These are phyloP conservation scores for Lachnellula hyalina DNA, from an alignment of 2,329 filamentous ascomycete genomes.

Conservation along the genomic window DNA sequence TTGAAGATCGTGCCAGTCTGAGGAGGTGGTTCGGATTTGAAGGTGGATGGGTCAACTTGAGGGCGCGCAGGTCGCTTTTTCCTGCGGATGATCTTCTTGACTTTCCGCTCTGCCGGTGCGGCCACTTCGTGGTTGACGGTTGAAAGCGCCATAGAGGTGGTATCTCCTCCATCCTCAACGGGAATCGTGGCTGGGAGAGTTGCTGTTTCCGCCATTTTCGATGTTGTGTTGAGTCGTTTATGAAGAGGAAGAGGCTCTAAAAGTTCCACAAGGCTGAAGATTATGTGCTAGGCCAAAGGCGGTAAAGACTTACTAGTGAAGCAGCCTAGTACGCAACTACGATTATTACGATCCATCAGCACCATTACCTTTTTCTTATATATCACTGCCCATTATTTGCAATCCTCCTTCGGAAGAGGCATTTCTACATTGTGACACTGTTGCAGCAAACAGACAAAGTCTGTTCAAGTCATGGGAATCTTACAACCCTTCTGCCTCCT, in stretches of 20 bases:
- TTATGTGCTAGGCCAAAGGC: not conserved
- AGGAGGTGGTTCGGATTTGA: constrained; percentile 79
- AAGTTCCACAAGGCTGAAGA: not conserved
- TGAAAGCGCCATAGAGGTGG: constrained; percentile 23
- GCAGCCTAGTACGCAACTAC: too few relatives aligned
- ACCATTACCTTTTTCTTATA: too few relatives aligned
- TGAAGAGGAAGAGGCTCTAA: not conserved
- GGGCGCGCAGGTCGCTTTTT: constrained; percentile 85
- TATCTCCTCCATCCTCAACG: constrained; percentile 8
- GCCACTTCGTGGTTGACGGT: constrained; percentile 26
- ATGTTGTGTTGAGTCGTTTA: not conserved
- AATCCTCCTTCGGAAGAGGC: too few relatives aligned
- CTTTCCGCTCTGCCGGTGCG: constrained; percentile 43
- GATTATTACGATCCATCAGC: too few relatives aligned
- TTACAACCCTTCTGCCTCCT: too few relatives aligned
- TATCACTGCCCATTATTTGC: too few relatives aligned
- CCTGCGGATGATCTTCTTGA: constrained; percentile 87
- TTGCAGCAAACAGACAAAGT: too few relatives aligned
- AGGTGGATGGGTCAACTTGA: constrained; percentile 79
- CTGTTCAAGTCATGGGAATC: too few relatives aligned
- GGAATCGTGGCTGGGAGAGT: constrained; percentile 18
- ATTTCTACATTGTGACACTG: too few relatives aligned
- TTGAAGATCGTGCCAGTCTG: constrained; percentile 97
- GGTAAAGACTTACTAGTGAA: not conserved
- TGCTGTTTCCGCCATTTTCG: constrained; percentile 14